phyloP scores from a whole-genome alignment of 1,284 basidiomycete genomes.

The Apiotrichum akiyoshidainum region DNA sequence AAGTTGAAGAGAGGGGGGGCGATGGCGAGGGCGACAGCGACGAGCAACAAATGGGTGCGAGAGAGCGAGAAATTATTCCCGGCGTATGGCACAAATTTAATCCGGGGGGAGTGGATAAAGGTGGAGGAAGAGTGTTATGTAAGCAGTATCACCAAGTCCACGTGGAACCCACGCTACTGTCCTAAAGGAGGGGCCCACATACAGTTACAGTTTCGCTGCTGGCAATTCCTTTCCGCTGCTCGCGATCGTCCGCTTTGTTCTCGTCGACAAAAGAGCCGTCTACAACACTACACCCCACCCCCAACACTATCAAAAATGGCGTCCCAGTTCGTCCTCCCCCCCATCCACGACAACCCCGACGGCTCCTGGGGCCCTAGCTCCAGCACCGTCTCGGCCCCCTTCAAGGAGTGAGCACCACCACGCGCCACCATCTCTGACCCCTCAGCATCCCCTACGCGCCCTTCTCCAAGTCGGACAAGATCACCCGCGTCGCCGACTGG shows the following conservation, averaged over 20 bases:
- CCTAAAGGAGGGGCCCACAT: neutral
- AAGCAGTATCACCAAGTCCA: neutral
- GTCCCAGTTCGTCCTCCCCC: conserved; percentile 47
- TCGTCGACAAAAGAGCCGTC: neutral
- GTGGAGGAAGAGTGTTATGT: neutral
- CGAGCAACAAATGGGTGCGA: too few species aligned
- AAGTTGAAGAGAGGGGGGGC: conserved; percentile 1
- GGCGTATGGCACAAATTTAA: neutral
- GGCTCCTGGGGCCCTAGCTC: conserved; percentile 52
- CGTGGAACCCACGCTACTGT: neutral
- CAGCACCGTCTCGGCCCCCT: conserved; percentile 44
- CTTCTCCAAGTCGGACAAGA: conserved; percentile 97
- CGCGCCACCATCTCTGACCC: neutral
- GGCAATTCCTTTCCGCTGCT: neutral
- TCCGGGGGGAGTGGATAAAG: neutral
- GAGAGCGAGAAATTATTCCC: neutral
- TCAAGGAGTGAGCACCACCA: conserved; percentile 48
- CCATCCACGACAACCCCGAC: conserved; percentile 51
- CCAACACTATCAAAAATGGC: conserved; percentile 29
- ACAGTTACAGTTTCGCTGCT: conserved; percentile 11
- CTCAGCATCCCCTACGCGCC: conserved; percentile 84
- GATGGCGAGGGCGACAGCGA: too few species aligned
- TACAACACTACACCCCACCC: conserved; percentile 1
- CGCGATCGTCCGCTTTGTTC: neutral
- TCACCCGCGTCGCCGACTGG: conserved; percentile 98